A percentile compares a stretch with the other conserved stretches of the same genome.
Conservation (phyloP, 2,329 filamentous ascomycete species). For the Colletotrichum eleusines region DNA sequence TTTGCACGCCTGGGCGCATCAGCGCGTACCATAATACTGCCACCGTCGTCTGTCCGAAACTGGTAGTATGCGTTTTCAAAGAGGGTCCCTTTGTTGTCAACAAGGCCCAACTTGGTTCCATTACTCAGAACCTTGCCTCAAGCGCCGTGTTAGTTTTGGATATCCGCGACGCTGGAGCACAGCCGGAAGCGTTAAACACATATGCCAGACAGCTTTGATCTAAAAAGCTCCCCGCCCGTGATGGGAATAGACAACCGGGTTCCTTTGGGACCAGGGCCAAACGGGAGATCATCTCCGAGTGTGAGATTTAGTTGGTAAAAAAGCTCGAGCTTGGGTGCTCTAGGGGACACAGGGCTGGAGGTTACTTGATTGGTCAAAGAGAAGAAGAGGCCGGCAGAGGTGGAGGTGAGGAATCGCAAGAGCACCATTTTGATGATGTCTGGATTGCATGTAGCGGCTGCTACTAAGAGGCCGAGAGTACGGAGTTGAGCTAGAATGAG, state of each 20-base stretch:
- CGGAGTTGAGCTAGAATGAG: not conserved
- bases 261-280: slow-evolving; percentile 7
- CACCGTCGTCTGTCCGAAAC: slow-evolving; percentile 19
- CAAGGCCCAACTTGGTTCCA: slow-evolving; percentile 16
- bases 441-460: not conserved
- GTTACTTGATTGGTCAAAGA: not conserved
- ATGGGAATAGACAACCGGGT: slow-evolving; percentile 12
- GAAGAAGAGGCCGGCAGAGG: not conserved
- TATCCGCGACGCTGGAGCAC: fast-evolving
- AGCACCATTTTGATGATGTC: not conserved
- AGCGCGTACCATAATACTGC: slow-evolving; percentile 10
- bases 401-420: not conserved
- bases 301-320: slow-evolving; percentile 6
- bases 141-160: not conserved
- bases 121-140: not conserved
- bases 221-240: not conserved
- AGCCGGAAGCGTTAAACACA: not conserved
- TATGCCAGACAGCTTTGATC: slow-evolving; percentile 7
- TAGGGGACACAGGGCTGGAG: not conserved
- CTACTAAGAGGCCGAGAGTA: no score
- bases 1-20: not conserved
- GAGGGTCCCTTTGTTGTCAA: slow-evolving; percentile 12
- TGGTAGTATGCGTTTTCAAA: slow-evolving; percentile 1
- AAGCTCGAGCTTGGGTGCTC: not conserved
- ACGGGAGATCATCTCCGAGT: not conserved